Evolutionary conservation across 495 filamentous ascomycete species (phyloP), one percentile per base, ranked within the genome.

Genomic region (Neurospora terricola): DNA sequence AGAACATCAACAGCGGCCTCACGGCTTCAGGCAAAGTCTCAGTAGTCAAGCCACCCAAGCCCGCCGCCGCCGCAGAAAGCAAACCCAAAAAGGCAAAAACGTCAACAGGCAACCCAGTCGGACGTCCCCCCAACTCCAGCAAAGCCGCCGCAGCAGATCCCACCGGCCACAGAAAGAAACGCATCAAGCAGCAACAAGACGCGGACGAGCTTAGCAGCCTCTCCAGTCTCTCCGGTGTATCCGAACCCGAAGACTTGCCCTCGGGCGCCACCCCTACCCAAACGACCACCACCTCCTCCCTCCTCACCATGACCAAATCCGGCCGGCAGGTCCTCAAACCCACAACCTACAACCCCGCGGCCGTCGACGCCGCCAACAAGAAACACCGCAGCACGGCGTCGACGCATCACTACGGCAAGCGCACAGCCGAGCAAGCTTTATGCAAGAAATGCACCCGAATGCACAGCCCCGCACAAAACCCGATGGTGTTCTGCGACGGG

Each of bases 401-500:
- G 12, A n/a, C 70, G 27, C 27, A 36, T 23, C 74, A 80, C 72
- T 83, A 84, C 75, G 80, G 84, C 77, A 85, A 83, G 83, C 83
- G 85, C 74, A 84, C 84, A 39, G 79, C 82, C 72, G 80, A 87
- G 79, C 80, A 87, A 75, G 82, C 84, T 30, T 73, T 91, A 16
- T 98, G 96, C 81, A 91, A 89, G 72, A 86, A 90, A 76, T 99
- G 96, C 82, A 87, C 90, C 69, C 86, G 96, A 48, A 90, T 92
- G 10, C 88, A 93, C 70, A 92, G 90, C 72, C 91, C 94, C 0
- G 79, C 85, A 21, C 89, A 79, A 73, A 99, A 99, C 80, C 87
- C 90, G 83, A 97, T 99, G 72, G 96, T 98, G 9, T 96, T 97
- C 79, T 99, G 96, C 82, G 94, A 97, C 80, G 91, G 89, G 14